phyloP scores from a whole-genome alignment of 1,284 basidiomycete genomes.

The Chalciporus sp. region DNA sequence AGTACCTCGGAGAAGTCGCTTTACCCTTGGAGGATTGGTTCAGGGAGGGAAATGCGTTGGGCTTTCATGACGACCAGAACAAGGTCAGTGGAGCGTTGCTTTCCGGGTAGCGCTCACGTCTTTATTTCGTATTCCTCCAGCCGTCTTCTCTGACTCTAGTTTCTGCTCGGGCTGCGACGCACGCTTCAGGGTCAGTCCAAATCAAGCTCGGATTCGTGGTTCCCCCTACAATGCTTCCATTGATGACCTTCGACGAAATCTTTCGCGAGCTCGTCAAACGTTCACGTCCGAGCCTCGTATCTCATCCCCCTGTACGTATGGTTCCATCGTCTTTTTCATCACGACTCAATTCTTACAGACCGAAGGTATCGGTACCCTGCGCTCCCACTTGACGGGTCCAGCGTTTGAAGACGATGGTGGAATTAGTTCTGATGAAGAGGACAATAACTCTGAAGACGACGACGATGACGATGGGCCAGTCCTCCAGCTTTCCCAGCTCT shows the following conservation, averaged over 20 bases:
- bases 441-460: conserved; percentile 37
- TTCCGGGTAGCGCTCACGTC: background rate
- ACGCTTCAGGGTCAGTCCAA: conserved; percentile 62
- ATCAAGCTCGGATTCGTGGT: conserved; percentile 80
- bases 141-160: conserved; percentile 56
- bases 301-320: conserved; percentile 71
- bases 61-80: conserved; percentile 61
- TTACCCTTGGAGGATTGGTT: conserved; percentile 86
- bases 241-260: conserved; percentile 55
- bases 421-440: conserved; percentile 61
- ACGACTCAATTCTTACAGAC: conserved; percentile 53
- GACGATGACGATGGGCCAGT: conserved; percentile 23
- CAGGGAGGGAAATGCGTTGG: conserved; percentile 48
- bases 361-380: conserved; percentile 85
- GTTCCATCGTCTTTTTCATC: conserved; percentile 2
- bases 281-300: conserved; percentile 66
- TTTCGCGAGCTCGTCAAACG: conserved; percentile 68
- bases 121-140: conserved; percentile 37
- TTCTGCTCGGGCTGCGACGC: conserved; percentile 66
- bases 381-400: conserved; percentile 60
- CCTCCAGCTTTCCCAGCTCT: conserved; percentile 29
- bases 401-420: conserved; percentile 81
- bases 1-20: conserved; percentile 90
- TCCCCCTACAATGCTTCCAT: conserved; percentile 42
- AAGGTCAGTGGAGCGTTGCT: conserved; percentile 44